These are phyloP conservation scores for Candida pini DNA, from an alignment of 805 yeast genomes.

Conservation along the genomic window DNA sequence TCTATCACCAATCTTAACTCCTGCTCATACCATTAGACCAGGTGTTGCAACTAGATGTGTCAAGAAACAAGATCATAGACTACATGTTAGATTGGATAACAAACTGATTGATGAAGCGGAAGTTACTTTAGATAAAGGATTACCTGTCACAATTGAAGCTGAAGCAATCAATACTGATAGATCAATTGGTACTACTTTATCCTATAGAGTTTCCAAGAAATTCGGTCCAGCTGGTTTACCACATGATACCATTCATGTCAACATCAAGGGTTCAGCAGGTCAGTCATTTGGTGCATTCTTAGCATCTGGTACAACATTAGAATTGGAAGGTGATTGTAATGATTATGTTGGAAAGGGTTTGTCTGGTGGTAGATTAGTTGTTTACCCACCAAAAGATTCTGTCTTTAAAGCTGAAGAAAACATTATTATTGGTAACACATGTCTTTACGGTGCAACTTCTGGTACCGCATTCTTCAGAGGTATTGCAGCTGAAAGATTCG, in stretches of 20 bases:
- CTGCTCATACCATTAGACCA: slow-evolving; percentile 93
- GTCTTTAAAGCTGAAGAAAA: slow-evolving; percentile 92
- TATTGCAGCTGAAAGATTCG: slow-evolving; percentile 97
- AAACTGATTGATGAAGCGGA: slow-evolving; percentile 95
- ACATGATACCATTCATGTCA: slow-evolving; percentile 92
- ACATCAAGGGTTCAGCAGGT: slow-evolving; percentile 90
- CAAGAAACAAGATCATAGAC: slow-evolving; percentile 88
- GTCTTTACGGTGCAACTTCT: slow-evolving; percentile 95
- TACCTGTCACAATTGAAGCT: slow-evolving; percentile 91
- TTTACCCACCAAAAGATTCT: slow-evolving; percentile 85
- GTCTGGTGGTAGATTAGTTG: slow-evolving; percentile 89
- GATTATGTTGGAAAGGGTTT: slow-evolving; percentile 98
- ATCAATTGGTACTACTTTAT: slow-evolving; percentile 90
- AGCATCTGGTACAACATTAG: slow-evolving; percentile 93
- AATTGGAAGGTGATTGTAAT: slow-evolving; percentile 94
- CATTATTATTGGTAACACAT: slow-evolving; percentile 94
- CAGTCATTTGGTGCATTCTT: slow-evolving; percentile 98
- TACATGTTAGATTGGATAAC: slow-evolving; percentile 91
- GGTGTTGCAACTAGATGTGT: slow-evolving; percentile 93
- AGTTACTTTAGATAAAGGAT: slow-evolving; percentile 90
- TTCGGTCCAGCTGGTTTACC: slow-evolving; percentile 94
- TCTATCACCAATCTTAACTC: slow-evolving; percentile 88
- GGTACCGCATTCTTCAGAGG: slow-evolving; percentile 94
- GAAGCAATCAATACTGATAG: slow-evolving; percentile 94
- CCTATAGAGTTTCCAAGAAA: slow-evolving; percentile 87